phyloP scores from a whole-genome alignment of 1,284 basidiomycete genomes.

The Pseudozyma sp. region DNA sequence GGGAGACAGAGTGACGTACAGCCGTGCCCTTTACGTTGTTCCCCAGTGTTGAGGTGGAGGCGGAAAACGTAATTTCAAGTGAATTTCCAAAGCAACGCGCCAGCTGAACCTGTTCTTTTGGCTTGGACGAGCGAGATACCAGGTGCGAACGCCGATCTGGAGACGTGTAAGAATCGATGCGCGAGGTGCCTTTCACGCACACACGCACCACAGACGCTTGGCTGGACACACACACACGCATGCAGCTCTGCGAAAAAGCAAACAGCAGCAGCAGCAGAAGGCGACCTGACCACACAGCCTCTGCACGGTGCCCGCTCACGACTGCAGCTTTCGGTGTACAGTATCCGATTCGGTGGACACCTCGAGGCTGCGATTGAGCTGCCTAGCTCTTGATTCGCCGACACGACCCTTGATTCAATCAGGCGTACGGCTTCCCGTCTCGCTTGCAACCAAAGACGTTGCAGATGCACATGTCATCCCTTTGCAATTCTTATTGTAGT shows the following conservation, averaged over 20 bases:
- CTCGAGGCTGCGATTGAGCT: no score
- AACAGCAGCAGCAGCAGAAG: not conserved
- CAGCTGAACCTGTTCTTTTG: no score
- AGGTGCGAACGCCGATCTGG: conserved; percentile 4
- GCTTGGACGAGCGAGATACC: no score
- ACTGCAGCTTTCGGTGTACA: not conserved
- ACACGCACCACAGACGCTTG: not conserved
- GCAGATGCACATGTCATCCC: not conserved
- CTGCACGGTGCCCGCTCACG: not conserved
- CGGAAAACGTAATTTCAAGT: no score
- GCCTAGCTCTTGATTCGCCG: not conserved
- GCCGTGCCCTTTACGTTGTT: no score
- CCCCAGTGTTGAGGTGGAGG: no score
- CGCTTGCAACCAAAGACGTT: not conserved
- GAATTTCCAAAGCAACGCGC: no score
- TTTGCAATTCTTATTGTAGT: no score
- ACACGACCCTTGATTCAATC: not conserved
- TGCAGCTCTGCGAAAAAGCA: not conserved
- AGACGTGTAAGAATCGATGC: not conserved
- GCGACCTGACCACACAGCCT: not conserved
- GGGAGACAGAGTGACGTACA: no score
- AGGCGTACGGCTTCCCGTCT: not conserved
- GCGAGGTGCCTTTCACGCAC: conserved; percentile 1
- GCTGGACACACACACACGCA: not conserved
- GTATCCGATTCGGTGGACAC: not conserved